Base-by-base conservation (phyloP, 176 grass and related monocot species). In the Hordeum marinum region DNA sequence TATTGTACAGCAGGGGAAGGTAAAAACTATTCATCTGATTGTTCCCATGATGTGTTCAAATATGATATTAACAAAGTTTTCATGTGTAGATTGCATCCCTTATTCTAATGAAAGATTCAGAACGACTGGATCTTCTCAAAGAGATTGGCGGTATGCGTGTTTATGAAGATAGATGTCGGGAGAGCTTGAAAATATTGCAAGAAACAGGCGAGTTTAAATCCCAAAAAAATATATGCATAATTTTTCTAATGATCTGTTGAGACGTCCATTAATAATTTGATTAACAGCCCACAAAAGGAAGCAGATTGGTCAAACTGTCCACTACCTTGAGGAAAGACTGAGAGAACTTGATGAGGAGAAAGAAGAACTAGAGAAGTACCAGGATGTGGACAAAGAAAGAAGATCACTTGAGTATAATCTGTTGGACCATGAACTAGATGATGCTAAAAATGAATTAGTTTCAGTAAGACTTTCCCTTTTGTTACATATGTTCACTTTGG, bases 111-210 rank as follows among this genome's bases (percentile, higher is more conserved):
- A 98, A 95, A 83, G 96, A 98, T 80, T 90, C 93, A 39, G 96
- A 98, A 80, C 91, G 96, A 45, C 77, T 98, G 83, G 93, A 98
- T 95, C 91, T 98, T 81, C 90, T 98, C 15, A 98, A 98, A 89
- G 96, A 98, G 89, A 98, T 98, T 73, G 96, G 96, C 79, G 96
- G 96, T 57, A 98, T 93, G 4, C 91, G 90, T 32, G 96, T 98
- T 72, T 98, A 98, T 31, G 96, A 98, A 85, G 96, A 98, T 52
- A 92, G 93, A 68, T 82, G 93, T 58, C 84, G 81, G n/a, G 96
- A 98, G 75, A 98, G 93, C 84, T 95, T 95, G 91, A 98, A 98
- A 85, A 88, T 54, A 54, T 20, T 54, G 50, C 14, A 54, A 54
- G 50, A 54, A 20, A 54, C 50, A 20, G 50, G 50, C 17, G 17